These are phyloP conservation scores for Trichocomaceae sp. DNA, from an alignment of 2,329 filamentous ascomycete species.

Conservation along the genomic window DNA sequence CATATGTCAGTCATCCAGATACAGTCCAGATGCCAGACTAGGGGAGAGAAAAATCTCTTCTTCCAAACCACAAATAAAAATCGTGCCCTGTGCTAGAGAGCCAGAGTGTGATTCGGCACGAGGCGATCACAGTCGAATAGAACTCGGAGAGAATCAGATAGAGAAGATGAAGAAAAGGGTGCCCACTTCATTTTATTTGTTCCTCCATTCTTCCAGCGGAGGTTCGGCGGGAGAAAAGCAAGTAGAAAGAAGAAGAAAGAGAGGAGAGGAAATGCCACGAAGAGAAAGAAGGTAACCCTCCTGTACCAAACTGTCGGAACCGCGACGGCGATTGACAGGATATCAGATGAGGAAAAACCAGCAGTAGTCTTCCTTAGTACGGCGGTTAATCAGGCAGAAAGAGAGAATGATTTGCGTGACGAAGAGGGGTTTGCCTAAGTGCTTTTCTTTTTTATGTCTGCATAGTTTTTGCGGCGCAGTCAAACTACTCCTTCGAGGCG, in stretches of 20 bases:
- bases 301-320: slow-evolving; percentile 14
- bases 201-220: not conserved
- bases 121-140: not conserved
- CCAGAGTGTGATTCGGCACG: not conserved
- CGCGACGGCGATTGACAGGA: slow-evolving; percentile 9
- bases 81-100: not conserved
- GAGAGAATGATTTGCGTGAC: not conserved
- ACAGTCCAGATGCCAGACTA: not conserved
- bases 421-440: slow-evolving; percentile 2
- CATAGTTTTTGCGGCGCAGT: slow-evolving; percentile 12
- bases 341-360: slow-evolving; percentile 11
- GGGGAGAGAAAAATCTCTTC: not conserved
- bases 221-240: slow-evolving; percentile 1
- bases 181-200: slow-evolving; percentile 7
- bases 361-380: slow-evolving; percentile 7
- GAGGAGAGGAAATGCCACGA: not conserved
- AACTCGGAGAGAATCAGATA: not conserved
- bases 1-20: slow-evolving; percentile 2
- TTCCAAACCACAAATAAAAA: not conserved
- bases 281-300: slow-evolving; percentile 8
- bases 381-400: slow-evolving; percentile 8
- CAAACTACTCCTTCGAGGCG: slow-evolving; percentile 2
- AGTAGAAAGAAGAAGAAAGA: not conserved
- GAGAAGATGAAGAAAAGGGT: not conserved
- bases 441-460: slow-evolving; percentile 6